Percentiles rank a stretch among this genome's conserved stretches.
Conservation (phyloP, 768 basidiomycete species). For the Rhizopogon vulgaris region DNA sequence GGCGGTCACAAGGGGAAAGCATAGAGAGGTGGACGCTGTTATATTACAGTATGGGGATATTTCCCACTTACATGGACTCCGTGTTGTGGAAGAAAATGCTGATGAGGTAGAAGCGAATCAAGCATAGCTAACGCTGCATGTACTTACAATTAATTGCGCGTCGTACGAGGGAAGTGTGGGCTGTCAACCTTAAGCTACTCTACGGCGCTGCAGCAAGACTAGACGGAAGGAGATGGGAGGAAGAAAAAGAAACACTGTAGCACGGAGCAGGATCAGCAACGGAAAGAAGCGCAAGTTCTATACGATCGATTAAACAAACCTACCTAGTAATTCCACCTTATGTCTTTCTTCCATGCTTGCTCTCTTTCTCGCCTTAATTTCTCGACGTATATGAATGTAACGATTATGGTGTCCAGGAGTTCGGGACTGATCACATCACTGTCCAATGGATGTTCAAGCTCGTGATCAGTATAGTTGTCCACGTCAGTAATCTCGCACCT, state of each 20-base stretch:
- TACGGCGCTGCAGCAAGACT: neutral
- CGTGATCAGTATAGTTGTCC: neutral
- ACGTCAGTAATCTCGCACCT: neutral
- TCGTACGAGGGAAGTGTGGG: no score
- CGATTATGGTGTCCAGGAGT: conserved; percentile 3
- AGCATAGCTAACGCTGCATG: neutral
- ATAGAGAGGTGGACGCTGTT: conserved; percentile 22
- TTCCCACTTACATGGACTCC: conserved; percentile 39
- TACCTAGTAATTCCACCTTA: neutral
- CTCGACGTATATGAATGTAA: conserved; percentile 4
- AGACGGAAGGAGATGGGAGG: neutral
- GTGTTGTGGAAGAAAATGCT: conserved; percentile 41
- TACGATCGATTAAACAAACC: neutral
- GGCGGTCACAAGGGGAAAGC: conserved; percentile 20
- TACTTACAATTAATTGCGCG: no score
- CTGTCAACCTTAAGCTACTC: no score
- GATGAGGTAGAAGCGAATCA: conserved; percentile 31
- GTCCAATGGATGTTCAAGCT: neutral
- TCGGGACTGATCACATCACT: neutral
- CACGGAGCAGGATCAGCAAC: neutral
- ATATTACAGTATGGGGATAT: conserved; percentile 51
- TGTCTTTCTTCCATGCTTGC: neutral
- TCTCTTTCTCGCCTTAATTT: conserved; percentile 5
- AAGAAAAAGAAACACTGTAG: neutral
- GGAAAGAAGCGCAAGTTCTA: neutral